Percentiles rank a stretch among this genome's conserved stretches.
phyloP scores from a whole-genome alignment of 768 basidiomycete species.

The Amanita exitialis region DNA sequence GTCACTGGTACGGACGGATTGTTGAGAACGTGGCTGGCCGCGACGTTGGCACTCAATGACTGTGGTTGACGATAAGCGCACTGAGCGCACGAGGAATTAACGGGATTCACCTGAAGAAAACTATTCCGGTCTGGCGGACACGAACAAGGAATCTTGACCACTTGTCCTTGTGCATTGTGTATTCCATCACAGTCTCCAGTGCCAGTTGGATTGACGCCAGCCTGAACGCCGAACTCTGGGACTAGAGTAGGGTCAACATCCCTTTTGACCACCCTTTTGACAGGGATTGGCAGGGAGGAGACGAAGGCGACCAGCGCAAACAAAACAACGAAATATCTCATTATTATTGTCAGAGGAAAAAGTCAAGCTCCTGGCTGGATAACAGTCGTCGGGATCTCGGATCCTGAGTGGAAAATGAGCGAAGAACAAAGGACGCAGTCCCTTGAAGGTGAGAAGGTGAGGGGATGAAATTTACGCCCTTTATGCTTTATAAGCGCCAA shows the following conservation, averaged over 20 bases:
- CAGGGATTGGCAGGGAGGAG: conserved; percentile 17
- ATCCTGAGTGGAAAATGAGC: background rate
- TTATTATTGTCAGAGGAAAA: background rate
- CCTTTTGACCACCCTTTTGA: conserved; percentile 50
- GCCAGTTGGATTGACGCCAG: conserved; percentile 61
- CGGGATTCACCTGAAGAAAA: conserved; percentile 43
- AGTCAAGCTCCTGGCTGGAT: background rate
- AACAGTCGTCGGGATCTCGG: background rate
- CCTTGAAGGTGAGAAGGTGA: too few relatives aligned
- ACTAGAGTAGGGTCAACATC: conserved; percentile 49
- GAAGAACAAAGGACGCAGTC: background rate
- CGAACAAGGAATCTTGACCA: conserved; percentile 38
- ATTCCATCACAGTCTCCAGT: conserved; percentile 18
- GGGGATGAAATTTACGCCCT: too few relatives aligned
- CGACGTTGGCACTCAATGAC: conserved; percentile 46
- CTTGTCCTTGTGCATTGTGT: too few relatives aligned
- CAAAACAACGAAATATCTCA: background rate
- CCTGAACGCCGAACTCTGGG: conserved; percentile 60
- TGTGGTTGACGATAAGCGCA: conserved; percentile 5
- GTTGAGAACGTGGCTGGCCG: conserved; percentile 52
- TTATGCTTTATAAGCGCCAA: too few relatives aligned
- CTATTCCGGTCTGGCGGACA: conserved; percentile 46
- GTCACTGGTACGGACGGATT: conserved; percentile 43
- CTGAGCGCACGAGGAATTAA: background rate
- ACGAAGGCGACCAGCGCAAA: conserved; percentile 6